Percentiles rank a stretch among this genome's conserved stretches.
phyloP scores from a whole-genome alignment of 805 yeast genomes.

The Teunomyces gatunensis region DNA sequence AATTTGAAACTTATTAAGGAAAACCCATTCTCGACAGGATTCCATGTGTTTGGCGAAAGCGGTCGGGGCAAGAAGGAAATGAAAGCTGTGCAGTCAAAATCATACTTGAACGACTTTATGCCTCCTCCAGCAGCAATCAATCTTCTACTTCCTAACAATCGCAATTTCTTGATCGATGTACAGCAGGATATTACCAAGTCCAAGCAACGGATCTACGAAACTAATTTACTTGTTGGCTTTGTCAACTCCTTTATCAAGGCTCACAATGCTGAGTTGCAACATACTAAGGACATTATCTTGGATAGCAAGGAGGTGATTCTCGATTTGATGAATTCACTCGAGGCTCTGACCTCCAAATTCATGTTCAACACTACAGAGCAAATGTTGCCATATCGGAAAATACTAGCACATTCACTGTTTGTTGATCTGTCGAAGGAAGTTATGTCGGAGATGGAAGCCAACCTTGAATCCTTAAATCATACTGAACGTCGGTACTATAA shows the following conservation, averaged over 20 bases:
- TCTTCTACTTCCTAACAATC: conserved; percentile 22
- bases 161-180: conserved; percentile 13
- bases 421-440: conserved; percentile 19
- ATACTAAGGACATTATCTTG: conserved; percentile 8
- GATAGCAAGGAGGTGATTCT: conserved; percentile 10
- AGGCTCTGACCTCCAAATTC: neutral
- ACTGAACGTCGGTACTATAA: neutral
- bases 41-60: conserved; percentile 35
- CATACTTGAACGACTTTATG: conserved; percentile 43
- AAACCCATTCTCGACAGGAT: conserved; percentile 25
- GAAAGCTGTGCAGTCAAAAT: conserved; percentile 33
- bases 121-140: conserved; percentile 35
- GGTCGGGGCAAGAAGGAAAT: conserved; percentile 27
- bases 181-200: conserved; percentile 13
- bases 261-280: neutral
- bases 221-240: conserved; percentile 8
- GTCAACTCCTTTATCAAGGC: neutral
- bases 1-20: conserved; percentile 8
- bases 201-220: conserved; percentile 8
- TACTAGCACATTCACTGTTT: conserved; percentile 20
- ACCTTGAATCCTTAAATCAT: neutral
- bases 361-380: neutral
- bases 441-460: neutral
- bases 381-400: neutral
- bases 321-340: conserved; percentile 10